Percentiles rank a stretch among this genome's conserved stretches.
Conservation (phyloP, 129 eudicot genomes). For the Saussurea involucrata region DNA sequence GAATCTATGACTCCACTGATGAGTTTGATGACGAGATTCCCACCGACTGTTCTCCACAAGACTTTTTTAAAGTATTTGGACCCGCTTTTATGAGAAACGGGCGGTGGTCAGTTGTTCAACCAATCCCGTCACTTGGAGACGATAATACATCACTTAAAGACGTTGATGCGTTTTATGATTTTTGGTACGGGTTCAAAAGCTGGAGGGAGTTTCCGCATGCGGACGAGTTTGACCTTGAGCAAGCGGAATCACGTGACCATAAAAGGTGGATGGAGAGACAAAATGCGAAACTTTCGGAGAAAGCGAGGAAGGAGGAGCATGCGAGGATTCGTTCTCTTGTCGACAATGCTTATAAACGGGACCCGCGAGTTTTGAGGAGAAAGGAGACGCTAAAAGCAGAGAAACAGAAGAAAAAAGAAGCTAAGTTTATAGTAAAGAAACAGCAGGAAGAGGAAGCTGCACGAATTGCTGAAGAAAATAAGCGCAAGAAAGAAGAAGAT, state of each 20-base stretch:
- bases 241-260: slow-evolving; percentile 97
- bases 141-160: slow-evolving; percentile 60
- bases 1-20: slow-evolving; percentile 90
- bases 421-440: slow-evolving; percentile 67
- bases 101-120: slow-evolving; percentile 89
- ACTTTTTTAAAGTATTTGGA: slow-evolving; percentile 82
- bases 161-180: slow-evolving; percentile 74
- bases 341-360: slow-evolving; percentile 84
- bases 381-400: slow-evolving; percentile 78
- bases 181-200: slow-evolving; percentile 86
- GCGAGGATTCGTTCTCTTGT: slow-evolving; percentile 72
- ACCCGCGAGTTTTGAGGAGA: slow-evolving; percentile 68
- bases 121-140: slow-evolving; percentile 72
- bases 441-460: slow-evolving; percentile 91
- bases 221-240: slow-evolving; percentile 94
- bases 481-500: slow-evolving; percentile 66
- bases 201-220: slow-evolving; percentile 96
- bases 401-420: slow-evolving; percentile 81
- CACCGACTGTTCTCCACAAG: slow-evolving; percentile 80
- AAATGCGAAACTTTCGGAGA: slow-evolving; percentile 81
- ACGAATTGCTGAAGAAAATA: slow-evolving; percentile 66
- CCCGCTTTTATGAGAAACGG: slow-evolving; percentile 96
- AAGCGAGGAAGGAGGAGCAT: slow-evolving; percentile 86
- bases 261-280: slow-evolving; percentile 99
- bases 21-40: slow-evolving; percentile 98